These are phyloP conservation scores for Daedaleopsis nitida DNA, from an alignment of 768 basidiomycete species.

Conservation along the genomic window DNA sequence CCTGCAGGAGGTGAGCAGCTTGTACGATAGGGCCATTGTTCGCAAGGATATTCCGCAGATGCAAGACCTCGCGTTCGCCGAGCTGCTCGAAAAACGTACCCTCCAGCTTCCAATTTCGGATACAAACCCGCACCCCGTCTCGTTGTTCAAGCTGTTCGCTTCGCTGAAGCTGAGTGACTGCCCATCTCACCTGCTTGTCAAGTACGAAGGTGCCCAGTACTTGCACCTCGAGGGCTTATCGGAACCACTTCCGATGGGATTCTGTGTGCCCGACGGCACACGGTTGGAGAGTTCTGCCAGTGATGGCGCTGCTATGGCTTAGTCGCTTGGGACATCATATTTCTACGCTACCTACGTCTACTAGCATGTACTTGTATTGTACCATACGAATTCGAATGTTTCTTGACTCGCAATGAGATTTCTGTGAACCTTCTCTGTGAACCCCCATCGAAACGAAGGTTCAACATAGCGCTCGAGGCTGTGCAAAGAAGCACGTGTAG, in stretches of 20 bases:
- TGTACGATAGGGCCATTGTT: neutral
- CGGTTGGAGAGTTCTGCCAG: too few species aligned
- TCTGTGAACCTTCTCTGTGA: too few species aligned
- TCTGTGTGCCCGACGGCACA: too few species aligned
- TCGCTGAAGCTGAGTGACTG: neutral
- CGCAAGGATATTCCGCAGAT: neutral
- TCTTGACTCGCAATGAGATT: too few species aligned
- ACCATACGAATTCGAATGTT: too few species aligned
- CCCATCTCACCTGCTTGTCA: neutral
- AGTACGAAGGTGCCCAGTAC: neutral
- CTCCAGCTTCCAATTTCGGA: too few species aligned
- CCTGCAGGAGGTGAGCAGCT: neutral
- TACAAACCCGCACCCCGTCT: neutral
- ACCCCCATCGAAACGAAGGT: neutral
- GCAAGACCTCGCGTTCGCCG: neutral
- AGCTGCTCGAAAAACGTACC: too few species aligned
- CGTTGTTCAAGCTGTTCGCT: neutral
- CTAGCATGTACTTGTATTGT: too few species aligned
- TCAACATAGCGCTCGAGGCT: neutral
- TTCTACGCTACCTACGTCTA: too few species aligned
- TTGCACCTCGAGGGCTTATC: neutral
- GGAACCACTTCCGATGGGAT: neutral
- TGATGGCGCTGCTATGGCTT: too few species aligned
- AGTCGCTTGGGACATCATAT: too few species aligned
- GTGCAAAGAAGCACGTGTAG: neutral